These are phyloP conservation scores for Schizosaccharomyces osmophilus DNA, from an alignment of 805 yeast species.

Conservation along the genomic window DNA sequence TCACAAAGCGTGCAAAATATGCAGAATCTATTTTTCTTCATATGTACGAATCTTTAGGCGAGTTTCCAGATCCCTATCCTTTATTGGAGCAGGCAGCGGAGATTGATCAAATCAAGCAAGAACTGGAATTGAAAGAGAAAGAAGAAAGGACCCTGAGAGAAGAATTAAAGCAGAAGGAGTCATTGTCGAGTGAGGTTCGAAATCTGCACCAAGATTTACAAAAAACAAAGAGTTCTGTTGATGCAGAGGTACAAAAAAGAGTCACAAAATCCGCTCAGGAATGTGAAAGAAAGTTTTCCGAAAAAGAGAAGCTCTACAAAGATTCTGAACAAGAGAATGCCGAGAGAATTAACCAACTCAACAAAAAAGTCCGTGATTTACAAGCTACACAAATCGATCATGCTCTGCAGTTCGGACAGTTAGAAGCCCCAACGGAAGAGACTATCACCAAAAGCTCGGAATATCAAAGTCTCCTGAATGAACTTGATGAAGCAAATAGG, in stretches of 20 bases:
- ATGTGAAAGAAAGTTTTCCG: slow-evolving; percentile 40
- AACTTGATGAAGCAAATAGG: not conserved
- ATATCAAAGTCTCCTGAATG: not conserved
- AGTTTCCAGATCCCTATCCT: slow-evolving; percentile 84
- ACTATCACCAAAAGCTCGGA: not conserved
- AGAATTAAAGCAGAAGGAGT: slow-evolving; percentile 16
- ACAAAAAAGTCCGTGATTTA: slow-evolving; percentile 36
- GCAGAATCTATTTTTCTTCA: slow-evolving; percentile 54
- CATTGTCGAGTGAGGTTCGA: slow-evolving; percentile 46
- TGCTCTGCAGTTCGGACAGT: slow-evolving; percentile 7
- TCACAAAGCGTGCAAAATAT: slow-evolving; percentile 52
- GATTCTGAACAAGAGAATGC: slow-evolving; percentile 28
- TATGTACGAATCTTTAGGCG: slow-evolving; percentile 51
- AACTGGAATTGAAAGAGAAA: slow-evolving; percentile 25
- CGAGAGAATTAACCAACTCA: slow-evolving; percentile 27
- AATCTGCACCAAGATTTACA: slow-evolving; percentile 37
- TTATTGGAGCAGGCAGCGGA: slow-evolving; percentile 46
- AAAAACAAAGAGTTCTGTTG: slow-evolving; percentile 35
- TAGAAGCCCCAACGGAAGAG: slow-evolving; percentile 5
- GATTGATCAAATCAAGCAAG: slow-evolving; percentile 30
- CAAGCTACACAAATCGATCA: slow-evolving; percentile 26
- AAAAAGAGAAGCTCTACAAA: slow-evolving; percentile 46
- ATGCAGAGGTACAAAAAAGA: slow-evolving; percentile 27
- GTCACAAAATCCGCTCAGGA: slow-evolving; percentile 54
- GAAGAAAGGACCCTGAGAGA: slow-evolving; percentile 25